These are phyloP conservation scores for Cadophora sp. DNA, from an alignment of 2,329 filamentous ascomycete genomes.

Conservation along the genomic window DNA sequence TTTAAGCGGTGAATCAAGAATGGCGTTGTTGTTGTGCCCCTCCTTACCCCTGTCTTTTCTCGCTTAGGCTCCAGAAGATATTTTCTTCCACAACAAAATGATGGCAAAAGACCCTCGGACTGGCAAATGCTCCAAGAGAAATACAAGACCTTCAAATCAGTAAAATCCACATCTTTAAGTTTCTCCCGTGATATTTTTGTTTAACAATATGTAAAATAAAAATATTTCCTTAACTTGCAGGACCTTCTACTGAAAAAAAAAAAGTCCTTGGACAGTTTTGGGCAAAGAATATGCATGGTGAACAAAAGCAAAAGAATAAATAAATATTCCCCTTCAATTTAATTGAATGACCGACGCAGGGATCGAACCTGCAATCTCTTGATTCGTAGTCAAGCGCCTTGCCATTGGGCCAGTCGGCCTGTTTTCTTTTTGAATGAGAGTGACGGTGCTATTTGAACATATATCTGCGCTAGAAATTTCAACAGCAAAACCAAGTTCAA, in stretches of 20 bases:
- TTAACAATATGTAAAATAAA: neutral
- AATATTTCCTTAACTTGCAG: neutral
- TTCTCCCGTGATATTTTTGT: too few relatives aligned
- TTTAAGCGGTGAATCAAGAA: neutral
- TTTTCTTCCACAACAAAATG: neutral
- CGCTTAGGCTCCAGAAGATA: neutral
- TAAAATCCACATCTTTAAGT: too few relatives aligned
- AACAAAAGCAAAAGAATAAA: neutral
- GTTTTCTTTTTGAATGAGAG: neutral
- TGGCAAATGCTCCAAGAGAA: neutral
- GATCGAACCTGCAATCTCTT: constrained; percentile 58
- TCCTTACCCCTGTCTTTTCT: neutral
- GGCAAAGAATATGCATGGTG: too few relatives aligned
- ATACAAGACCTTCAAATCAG: neutral
- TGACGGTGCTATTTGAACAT: neutral
- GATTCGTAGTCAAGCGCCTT: constrained; percentile 60
- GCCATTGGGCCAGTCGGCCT: constrained; percentile 53
- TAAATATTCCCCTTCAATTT: neutral
- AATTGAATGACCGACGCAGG: constrained; percentile 42
- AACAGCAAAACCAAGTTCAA: neutral
- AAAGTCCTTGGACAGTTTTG: too few relatives aligned
- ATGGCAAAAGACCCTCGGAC: neutral
- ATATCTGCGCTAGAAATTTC: neutral
- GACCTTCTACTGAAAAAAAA: too few relatives aligned
- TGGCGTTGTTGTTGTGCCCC: neutral